Evolutionary conservation across 108 stramenopile species (phyloP), one percentile per base, ranked within the genome.

Genomic region (Conticribra guillardii): DNA sequence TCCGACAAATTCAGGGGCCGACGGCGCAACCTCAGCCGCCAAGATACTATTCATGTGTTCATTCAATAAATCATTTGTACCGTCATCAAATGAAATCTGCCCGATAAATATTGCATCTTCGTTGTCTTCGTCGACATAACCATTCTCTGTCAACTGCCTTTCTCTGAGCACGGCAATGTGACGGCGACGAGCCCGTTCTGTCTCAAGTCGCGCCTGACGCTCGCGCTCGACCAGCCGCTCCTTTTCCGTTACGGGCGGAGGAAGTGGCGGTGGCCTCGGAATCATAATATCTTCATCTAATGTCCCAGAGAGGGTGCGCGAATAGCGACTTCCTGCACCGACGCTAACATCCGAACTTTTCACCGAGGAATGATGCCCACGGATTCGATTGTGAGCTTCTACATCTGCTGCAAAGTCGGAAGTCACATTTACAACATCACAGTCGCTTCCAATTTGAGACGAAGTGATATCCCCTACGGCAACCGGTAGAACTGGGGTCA

Each of bases 151-250:
- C 5, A 59, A 16, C 17, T 73, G 64, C 23, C 57, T 15, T 27
- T 58, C 73, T 19, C 60, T 34, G 23, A 45, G 56, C 61, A 92
- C 71, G 0, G 87, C 85, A 76, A 92, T 86, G 64, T 88, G 91
- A 28, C 87, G 77, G 57, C 81, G 85, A n/a, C 91, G 55, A 4
- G 87, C 91, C 1, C 86, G 70, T 64, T 92, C 88, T 26, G 85
- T 81, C 60, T 92, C 91, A 11, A 88, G 66, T 17, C 88, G 78
- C 24, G 83, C 78, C 71, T 92, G 83, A 26, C 91, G 69, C 76
- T 92, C 91, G 5, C 88, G 82, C 52, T 89, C 78, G 1, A 92
- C 87, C 60, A 92, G 50, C 32, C 81, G 76, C 47, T 92, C 91
- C 71, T 86, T 92, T 24, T 88, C 74, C 1, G 91, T 88, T 15